Evolutionary conservation across 2,329 filamentous ascomycete species (phyloP).

Genomic region (Penicillium sp.): DNA sequence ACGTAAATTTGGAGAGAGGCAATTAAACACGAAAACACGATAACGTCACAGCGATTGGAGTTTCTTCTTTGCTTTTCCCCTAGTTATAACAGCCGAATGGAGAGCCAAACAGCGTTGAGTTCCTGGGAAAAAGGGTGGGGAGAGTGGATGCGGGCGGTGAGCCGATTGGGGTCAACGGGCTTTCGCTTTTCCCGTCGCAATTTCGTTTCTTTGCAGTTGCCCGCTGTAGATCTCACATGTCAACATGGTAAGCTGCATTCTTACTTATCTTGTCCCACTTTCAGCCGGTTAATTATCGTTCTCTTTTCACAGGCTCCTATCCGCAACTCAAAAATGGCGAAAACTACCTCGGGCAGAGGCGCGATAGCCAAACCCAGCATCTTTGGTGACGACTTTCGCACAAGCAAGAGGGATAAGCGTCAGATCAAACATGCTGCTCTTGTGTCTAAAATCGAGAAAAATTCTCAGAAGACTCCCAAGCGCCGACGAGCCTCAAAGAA

Average conservation of each 20-base stretch:
- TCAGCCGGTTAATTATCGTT: constrained; percentile 16
- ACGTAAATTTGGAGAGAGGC: background rate
- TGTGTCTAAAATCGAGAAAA: constrained; percentile 71
- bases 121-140: constrained; percentile 12
- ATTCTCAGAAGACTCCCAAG: constrained; percentile 56
- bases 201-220: constrained; percentile 4
- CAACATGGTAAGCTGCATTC: constrained; percentile 8
- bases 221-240: constrained; percentile 13
- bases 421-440: constrained; percentile 78
- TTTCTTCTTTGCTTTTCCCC: constrained; percentile 2
- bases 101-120: constrained; percentile 20
- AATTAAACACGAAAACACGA: background rate
- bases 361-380: constrained; percentile 8
- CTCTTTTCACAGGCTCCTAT: constrained; percentile 28
- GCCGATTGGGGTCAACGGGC: background rate
- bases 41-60: constrained; percentile 21
- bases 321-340: constrained; percentile 21
- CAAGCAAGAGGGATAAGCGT: constrained; percentile 80
- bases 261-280: constrained; percentile 11
- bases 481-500: constrained; percentile 72
- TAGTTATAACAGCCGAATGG: background rate
- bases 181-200: constrained; percentile 10
- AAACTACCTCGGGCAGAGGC: constrained; percentile 18
- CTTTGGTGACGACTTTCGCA: constrained; percentile 55
- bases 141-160: constrained; percentile 9